Evolutionary conservation across 208 protist species (phyloP), one percentile per base, ranked within the genome.

Genomic region (Acanthamoeba castellanii): DNA sequence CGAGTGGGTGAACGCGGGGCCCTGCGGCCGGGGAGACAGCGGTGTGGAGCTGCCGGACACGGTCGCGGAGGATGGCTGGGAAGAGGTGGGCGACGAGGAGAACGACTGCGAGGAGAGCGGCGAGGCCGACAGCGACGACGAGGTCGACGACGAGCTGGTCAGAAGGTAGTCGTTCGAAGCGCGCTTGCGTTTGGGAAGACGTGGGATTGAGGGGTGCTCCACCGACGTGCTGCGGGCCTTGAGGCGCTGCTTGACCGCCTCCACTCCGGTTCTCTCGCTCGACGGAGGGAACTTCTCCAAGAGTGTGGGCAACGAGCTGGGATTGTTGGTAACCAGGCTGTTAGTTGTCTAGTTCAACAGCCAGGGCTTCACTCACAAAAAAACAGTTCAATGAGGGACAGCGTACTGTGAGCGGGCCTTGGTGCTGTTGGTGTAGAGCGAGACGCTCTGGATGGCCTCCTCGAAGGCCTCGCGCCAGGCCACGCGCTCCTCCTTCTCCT

Each of bases 391-490:
- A 68, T 0, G 27, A 30, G 8, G 20, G 27, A n/a, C 18, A 25
- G 61, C 76, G 42, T 61, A 89, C 81, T 64, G 32, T 27, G 81
- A 59, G 5, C 81, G 81, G 18, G 52, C 2, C 81, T 64, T 89
- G 81, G 45, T 34, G 52, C 50, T 89, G n/a, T 5, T 42, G 9
- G 68, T 42, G 68, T 74, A 74, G 30, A 74, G 68, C 68, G 32
- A 0, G 3, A 74, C 68, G 27, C 81, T 89, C 22, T 89, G 45
- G 50, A 87, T 87, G 47, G 78, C 78, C 14, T 50, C 37, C 45
- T 68, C 61, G 0, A 68, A 89, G 14, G 81, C 81, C 34, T 89
- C 81, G 0, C 25, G 9, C 81, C 81, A 89, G 50, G 81, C n/a
- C 5, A 18, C n/a, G 50, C 81, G 45, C 27, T 89, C 81, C 32